Evolutionary conservation across 1,139 yeast genomes (phyloP).

Genomic region (Pichia terricola): DNA sequence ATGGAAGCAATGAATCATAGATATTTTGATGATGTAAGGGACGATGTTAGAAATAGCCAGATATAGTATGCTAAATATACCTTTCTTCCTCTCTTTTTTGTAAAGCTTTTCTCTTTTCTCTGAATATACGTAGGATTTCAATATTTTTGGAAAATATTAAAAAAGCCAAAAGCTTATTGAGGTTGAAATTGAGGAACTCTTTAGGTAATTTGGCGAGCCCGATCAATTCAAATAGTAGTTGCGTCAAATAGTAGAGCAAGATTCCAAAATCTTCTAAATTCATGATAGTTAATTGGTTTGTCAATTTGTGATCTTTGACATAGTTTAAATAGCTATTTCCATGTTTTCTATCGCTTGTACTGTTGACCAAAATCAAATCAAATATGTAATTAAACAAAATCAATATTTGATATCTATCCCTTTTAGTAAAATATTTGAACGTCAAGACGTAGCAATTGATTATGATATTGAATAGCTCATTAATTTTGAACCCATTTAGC

Average conservation of each 20-base stretch:
- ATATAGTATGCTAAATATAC: background rate
- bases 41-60: slow-evolving; percentile 5
- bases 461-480: slow-evolving; percentile 5
- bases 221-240: slow-evolving; percentile 4
- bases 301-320: slow-evolving; percentile 4
- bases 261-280: slow-evolving; percentile 2
- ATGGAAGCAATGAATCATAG: slow-evolving; percentile 63
- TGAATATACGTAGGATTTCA: slow-evolving; percentile 5
- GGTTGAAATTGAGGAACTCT: too few species aligned
- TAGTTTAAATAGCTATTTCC: slow-evolving; percentile 2
- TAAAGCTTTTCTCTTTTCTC: background rate
- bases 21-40: slow-evolving; percentile 32
- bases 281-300: slow-evolving; percentile 4
- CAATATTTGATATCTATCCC: slow-evolving; percentile 2
- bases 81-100: background rate
- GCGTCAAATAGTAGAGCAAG: slow-evolving; percentile 6
- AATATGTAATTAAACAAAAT: slow-evolving; percentile 6
- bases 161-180: slow-evolving; percentile 9
- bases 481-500: background rate
- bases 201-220: background rate
- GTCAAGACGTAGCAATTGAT: slow-evolving; percentile 7
- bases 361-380: slow-evolving; percentile 5
- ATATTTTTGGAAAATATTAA: slow-evolving; percentile 7
- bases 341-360: background rate
- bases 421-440: slow-evolving; percentile 1